A percentile compares a stretch with the other conserved stretches of the same genome.
These are phyloP conservation scores for Exophiala sp. DNA, from an alignment of 2,329 filamentous ascomycete genomes.

Conservation along the genomic window DNA sequence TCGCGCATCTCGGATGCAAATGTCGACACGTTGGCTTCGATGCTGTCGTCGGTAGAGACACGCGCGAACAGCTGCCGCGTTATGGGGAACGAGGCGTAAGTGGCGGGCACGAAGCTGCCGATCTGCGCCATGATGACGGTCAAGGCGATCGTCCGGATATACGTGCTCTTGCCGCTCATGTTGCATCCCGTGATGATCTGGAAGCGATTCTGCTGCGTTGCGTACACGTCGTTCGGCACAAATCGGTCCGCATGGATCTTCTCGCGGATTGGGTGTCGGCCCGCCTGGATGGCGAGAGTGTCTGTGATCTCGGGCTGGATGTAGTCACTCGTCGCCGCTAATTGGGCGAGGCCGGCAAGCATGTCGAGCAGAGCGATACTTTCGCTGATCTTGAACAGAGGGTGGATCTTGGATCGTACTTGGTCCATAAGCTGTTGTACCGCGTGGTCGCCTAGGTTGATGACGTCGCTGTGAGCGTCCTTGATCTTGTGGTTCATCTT, in stretches of 20 bases:
- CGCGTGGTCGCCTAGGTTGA: slow-evolving; percentile 75
- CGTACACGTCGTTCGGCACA: slow-evolving; percentile 87
- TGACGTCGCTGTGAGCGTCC: slow-evolving; percentile 77
- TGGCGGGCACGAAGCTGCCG: slow-evolving; percentile 82
- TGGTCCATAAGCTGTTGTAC: slow-evolving; percentile 68
- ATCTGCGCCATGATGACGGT: slow-evolving; percentile 92
- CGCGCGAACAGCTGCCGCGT: slow-evolving; percentile 81
- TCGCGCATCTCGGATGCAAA: slow-evolving; percentile 96
- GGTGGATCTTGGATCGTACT: slow-evolving; percentile 68
- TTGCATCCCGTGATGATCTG: slow-evolving; percentile 95
- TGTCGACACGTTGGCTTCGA: slow-evolving; percentile 87
- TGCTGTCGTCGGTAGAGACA: slow-evolving; percentile 79
- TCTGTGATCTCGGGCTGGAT: slow-evolving; percentile 66
- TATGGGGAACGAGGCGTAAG: slow-evolving; percentile 77
- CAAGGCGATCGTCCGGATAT: slow-evolving; percentile 80
- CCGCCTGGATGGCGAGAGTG: slow-evolving; percentile 68
- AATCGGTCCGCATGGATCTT: slow-evolving; percentile 67
- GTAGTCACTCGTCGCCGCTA: slow-evolving; percentile 66
- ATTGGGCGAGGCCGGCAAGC: slow-evolving; percentile 71
- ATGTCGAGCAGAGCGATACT: slow-evolving; percentile 84
- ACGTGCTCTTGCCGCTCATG: slow-evolving; percentile 97
- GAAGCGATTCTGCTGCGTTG: slow-evolving; percentile 74
- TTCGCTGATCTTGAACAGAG: slow-evolving; percentile 80
- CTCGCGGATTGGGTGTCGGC: slow-evolving; percentile 75
- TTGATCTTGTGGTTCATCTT: slow-evolving; percentile 76